phyloP scores from a whole-genome alignment of 2,329 filamentous ascomycete species.

The Aspergillus quadrilineatus region DNA sequence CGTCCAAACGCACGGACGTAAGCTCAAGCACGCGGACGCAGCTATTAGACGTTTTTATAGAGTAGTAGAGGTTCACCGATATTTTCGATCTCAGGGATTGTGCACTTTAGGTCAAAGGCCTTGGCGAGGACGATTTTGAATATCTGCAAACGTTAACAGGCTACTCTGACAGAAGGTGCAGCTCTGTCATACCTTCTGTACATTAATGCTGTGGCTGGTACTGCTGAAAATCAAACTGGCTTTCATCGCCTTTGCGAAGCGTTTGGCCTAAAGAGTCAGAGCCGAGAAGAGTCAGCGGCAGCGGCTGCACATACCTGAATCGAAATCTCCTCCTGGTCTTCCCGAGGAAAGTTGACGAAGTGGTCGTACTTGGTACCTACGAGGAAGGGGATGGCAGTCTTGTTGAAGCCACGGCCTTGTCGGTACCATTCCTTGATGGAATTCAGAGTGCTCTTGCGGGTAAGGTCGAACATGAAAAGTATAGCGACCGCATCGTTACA shows the following conservation, averaged over 20 bases:
- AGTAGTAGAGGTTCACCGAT: slow-evolving; percentile 92
- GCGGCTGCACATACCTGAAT: slow-evolving; percentile 66
- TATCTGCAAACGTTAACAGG: slow-evolving; percentile 60
- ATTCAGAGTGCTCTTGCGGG: slow-evolving; percentile 95
- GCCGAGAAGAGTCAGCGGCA: background rate
- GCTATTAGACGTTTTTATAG: slow-evolving; percentile 62
- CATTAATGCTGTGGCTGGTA: slow-evolving; percentile 98
- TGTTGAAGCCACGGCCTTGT: slow-evolving; percentile 97
- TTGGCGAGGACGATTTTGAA: slow-evolving; percentile 99
- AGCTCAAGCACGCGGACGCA: slow-evolving; percentile 23
- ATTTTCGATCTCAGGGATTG: slow-evolving; percentile 98
- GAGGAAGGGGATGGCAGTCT: slow-evolving; percentile 97
- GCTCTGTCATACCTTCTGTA: slow-evolving; percentile 74
- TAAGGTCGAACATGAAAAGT: slow-evolving; percentile 99
- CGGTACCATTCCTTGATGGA: slow-evolving; percentile 99
- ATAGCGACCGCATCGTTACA: slow-evolving; percentile 99
- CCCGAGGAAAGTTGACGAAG: slow-evolving; percentile 96
- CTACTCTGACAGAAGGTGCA: background rate
- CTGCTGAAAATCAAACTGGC: slow-evolving; percentile 97
- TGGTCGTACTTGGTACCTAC: slow-evolving; percentile 99
- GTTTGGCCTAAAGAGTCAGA: slow-evolving; percentile 65
- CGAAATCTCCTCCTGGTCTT: slow-evolving; percentile 98
- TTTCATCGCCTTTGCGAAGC: slow-evolving; percentile 98
- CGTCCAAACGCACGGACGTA: slow-evolving; percentile 35
- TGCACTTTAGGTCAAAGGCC: slow-evolving; percentile 97